These are phyloP conservation scores for Tuctoria greenei DNA, from an alignment of 176 grass and related monocot species.

Conservation along the genomic window DNA sequence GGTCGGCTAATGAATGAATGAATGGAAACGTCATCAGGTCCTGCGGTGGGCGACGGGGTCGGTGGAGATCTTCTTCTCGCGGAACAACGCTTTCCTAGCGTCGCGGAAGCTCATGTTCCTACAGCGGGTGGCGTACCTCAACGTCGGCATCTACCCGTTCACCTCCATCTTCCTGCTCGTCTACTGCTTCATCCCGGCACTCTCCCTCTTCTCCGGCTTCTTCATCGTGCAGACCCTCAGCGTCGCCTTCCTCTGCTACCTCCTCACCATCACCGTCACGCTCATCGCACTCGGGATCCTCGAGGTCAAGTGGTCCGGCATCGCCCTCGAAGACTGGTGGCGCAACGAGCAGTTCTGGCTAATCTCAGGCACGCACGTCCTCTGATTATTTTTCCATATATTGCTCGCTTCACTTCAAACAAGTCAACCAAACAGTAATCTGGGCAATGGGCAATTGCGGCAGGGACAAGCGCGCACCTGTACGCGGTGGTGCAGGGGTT, in stretches of 20 bases:
- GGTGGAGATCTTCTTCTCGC: slow-evolving; percentile 97
- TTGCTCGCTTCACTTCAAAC: neutral
- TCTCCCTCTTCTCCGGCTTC: slow-evolving; percentile 92
- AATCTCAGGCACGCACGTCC: slow-evolving; percentile 48
- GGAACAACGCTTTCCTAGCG: slow-evolving; percentile 89
- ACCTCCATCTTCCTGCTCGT: slow-evolving; percentile 88
- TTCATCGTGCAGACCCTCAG: slow-evolving; percentile 96
- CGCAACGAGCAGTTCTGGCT: slow-evolving; percentile 98
- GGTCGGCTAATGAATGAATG: neutral
- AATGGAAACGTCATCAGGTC: slow-evolving; percentile 29
- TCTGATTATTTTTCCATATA: neutral
- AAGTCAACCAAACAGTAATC: neutral
- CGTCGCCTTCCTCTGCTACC: slow-evolving; percentile 82
- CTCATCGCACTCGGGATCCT: slow-evolving; percentile 77
- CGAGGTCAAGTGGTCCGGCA: slow-evolving; percentile 94
- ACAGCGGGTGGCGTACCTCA: slow-evolving; percentile 80
- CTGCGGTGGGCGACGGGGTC: slow-evolving; percentile 95
- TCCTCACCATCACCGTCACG: slow-evolving; percentile 82
- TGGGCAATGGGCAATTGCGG: neutral
- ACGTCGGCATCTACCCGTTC: slow-evolving; percentile 92
- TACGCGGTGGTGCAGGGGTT: slow-evolving; percentile 76
- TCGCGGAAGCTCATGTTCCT: slow-evolving; percentile 67
- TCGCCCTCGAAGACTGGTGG: slow-evolving; percentile 89
- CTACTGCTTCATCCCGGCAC: slow-evolving; percentile 99
- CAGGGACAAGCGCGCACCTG: slow-evolving; percentile 68